phyloP scores from a whole-genome alignment of 371 early-diverging fungal species.

The Capillidium heterosporum region DNA sequence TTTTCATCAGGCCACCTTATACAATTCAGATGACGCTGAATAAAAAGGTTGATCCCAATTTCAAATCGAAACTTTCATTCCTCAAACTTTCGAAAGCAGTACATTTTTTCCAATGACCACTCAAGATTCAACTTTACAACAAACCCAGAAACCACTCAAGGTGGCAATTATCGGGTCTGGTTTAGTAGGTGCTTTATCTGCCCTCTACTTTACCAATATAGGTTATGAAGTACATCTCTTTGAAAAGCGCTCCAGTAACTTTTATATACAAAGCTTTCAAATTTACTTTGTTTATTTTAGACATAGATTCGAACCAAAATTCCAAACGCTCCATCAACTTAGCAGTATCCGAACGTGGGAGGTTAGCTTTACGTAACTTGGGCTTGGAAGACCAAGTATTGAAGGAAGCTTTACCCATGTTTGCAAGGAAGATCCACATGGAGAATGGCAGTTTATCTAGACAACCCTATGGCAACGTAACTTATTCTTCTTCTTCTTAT shows the following conservation, averaged over 20 bases:
- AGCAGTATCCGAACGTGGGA: constrained; percentile 78
- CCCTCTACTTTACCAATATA: constrained; percentile 79
- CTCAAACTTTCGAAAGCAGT: too few species aligned
- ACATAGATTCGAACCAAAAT: constrained; percentile 32
- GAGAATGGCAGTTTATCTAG: constrained; percentile 46
- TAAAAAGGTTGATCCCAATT: too few species aligned
- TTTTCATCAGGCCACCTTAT: too few species aligned
- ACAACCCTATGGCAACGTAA: constrained; percentile 45
- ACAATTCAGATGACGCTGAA: too few species aligned
- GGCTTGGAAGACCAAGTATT: constrained; percentile 42
- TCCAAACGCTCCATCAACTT: constrained; percentile 77
- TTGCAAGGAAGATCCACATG: constrained; percentile 80
- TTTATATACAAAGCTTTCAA: constrained; percentile 1
- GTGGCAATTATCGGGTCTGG: constrained; percentile 82
- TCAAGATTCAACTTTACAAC: too few species aligned
- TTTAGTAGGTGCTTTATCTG: constrained; percentile 75
- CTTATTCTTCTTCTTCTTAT: background rate
- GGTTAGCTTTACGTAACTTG: constrained; percentile 55
- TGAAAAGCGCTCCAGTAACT: constrained; percentile 69
- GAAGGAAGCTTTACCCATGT: constrained; percentile 71
- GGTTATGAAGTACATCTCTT: constrained; percentile 79
- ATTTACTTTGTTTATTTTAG: constrained; percentile 15
- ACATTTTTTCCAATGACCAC: too few species aligned
- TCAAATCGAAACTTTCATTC: too few species aligned
- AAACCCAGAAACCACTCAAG: too few species aligned